Conservation (phyloP, 257 asterid species). For the Solanum pennellii region DNA sequence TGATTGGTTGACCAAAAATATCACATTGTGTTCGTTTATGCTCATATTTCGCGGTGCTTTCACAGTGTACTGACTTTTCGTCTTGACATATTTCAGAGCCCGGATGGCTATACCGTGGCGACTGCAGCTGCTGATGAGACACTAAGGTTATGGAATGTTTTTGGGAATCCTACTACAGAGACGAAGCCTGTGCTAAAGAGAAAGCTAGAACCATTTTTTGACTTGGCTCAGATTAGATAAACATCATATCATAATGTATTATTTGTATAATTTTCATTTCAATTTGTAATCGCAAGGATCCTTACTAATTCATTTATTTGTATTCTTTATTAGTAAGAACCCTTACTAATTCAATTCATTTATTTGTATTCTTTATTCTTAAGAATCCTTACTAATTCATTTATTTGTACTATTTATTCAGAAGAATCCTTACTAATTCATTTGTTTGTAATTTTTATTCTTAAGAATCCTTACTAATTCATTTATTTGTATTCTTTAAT, state of each 20-base stretch:
- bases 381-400: too few relatives aligned
- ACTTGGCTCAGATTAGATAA: conserved; percentile 54
- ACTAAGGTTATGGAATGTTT: conserved; percentile 79
- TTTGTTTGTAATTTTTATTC: too few relatives aligned
- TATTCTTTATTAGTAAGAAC: neutral
- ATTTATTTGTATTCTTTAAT: neutral
- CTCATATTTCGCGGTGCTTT: neutral
- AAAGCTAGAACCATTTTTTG: conserved; percentile 65
- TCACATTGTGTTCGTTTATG: neutral
- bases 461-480: too few relatives aligned
- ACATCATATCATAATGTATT: neutral
- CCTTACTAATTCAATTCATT: neutral
- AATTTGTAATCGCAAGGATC: too few relatives aligned
- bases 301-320: too few relatives aligned
- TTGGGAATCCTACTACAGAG: conserved; percentile 74
- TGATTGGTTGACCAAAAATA: neutral
- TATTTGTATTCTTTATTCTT: neutral
- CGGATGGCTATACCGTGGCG: conserved; percentile 88
- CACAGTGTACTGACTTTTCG: neutral
- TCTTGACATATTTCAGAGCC: conserved; percentile 33
- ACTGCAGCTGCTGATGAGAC: conserved; percentile 96
- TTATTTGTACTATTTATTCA: too few relatives aligned
- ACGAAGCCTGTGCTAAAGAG: conserved; percentile 58
- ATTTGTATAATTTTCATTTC: neutral
- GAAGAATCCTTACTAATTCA: neutral